These are phyloP conservation scores for Setaria viridis DNA, from an alignment of 202 grass and related monocot genomes.

Conservation along the genomic window DNA sequence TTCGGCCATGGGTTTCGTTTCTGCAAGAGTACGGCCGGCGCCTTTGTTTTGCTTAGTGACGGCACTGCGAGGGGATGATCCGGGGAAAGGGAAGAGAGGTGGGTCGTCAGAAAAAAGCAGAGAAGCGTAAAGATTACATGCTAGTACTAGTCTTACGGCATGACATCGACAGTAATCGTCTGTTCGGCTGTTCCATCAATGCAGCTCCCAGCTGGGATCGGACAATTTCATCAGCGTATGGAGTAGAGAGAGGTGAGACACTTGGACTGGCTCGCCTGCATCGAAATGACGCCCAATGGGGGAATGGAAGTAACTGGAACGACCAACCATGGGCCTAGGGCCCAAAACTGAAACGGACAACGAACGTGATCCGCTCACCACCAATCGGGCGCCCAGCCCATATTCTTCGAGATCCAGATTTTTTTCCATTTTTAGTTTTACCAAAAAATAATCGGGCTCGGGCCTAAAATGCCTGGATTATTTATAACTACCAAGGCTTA, in stretches of 20 bases:
- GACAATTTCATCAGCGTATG: not conserved
- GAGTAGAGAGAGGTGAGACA: too few relatives aligned
- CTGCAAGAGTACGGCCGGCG: not conserved
- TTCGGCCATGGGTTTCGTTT: constrained; percentile 45
- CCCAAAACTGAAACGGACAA: too few relatives aligned
- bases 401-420: not conserved
- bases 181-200: not conserved
- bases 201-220: not conserved
- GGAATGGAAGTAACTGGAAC: too few relatives aligned
- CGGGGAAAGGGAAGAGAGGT: not conserved
- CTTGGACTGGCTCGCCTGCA: too few relatives aligned
- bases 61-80: not conserved
- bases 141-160: not conserved
- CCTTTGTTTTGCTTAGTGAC: not conserved
- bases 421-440: not conserved
- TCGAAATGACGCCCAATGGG: too few relatives aligned
- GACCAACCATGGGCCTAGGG: too few relatives aligned
- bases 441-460: too few relatives aligned
- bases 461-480: too few relatives aligned
- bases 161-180: not conserved
- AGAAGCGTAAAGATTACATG: not conserved
- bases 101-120: not conserved
- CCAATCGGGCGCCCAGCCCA: not conserved
- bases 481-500: too few relatives aligned
- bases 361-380: too few relatives aligned